Evolutionary conservation across 768 basidiomycete genomes (phyloP).

Genomic region (Lactarius hatsudake): DNA sequence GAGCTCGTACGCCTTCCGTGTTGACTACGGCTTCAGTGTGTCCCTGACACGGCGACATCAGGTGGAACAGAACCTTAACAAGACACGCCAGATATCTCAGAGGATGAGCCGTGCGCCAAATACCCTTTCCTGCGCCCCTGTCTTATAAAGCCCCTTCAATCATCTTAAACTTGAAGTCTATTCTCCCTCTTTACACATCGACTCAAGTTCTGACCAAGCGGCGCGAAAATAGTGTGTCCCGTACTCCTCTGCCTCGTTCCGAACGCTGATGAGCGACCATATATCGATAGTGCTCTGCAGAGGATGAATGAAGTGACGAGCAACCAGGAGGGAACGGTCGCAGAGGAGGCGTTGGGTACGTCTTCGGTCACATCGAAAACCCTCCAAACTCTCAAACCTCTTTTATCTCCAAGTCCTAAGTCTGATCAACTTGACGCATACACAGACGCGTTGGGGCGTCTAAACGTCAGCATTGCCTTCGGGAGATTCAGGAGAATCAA

Average conservation of each 20-base stretch:
- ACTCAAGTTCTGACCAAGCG: constrained; percentile 73
- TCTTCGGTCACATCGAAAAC: neutral
- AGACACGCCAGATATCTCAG: constrained; percentile 80
- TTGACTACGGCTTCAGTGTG: no score
- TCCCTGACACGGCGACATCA: no score
- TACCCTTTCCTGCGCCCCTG: neutral
- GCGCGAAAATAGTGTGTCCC: constrained; percentile 61
- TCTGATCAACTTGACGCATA: constrained; percentile 65
- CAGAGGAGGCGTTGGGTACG: constrained; percentile 75
- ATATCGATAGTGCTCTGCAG: constrained; percentile 73
- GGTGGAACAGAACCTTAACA: constrained; percentile 87
- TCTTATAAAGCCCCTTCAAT: constrained; percentile 46
- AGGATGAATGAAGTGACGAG: constrained; percentile 80
- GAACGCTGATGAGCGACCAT: constrained; percentile 37
- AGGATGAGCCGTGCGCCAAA: constrained; percentile 72
- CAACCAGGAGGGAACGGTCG: constrained; percentile 71
- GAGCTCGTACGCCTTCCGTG: constrained; percentile 35
- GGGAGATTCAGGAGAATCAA: constrained; percentile 47
- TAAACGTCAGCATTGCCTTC: no score
- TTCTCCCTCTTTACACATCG: constrained; percentile 75
- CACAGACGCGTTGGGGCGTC: no score
- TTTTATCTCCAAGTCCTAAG: no score
- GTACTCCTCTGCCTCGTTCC: neutral
- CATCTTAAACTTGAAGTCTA: constrained; percentile 80
- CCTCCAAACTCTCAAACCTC: neutral